These are phyloP conservation scores for Trichomonas vaginalis DNA, from an alignment of 208 protist genomes.

Conservation along the genomic window DNA sequence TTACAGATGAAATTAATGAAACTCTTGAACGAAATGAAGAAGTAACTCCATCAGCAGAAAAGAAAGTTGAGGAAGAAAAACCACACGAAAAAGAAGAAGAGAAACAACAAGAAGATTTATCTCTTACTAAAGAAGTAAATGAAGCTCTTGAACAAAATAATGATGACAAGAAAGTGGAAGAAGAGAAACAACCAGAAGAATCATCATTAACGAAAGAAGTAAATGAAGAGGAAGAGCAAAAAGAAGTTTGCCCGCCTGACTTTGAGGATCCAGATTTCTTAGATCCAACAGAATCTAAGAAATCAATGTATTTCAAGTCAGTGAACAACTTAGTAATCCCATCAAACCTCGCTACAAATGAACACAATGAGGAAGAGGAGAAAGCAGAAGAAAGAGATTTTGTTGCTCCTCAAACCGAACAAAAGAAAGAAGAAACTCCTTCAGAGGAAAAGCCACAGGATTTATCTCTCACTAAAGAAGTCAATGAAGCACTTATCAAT, in stretches of 20 bases:
- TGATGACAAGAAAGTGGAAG: not conserved
- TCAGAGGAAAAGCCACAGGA: not conserved
- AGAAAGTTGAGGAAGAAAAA: too few relatives aligned
- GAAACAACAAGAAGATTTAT: not conserved
- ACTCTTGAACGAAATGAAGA: not conserved
- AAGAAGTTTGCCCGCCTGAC: too few relatives aligned
- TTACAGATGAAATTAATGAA: too few relatives aligned
- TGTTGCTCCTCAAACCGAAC: not conserved
- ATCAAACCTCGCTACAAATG: not conserved
- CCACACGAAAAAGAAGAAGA: too few relatives aligned
- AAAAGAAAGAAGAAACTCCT: too few relatives aligned
- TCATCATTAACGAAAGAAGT: not conserved
- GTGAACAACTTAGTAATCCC: not conserved
- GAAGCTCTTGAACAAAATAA: not conserved
- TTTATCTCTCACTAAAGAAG: not conserved
- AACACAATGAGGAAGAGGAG: not conserved
- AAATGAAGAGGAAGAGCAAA: not conserved
- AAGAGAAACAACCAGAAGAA: too few relatives aligned
- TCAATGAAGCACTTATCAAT: not conserved
- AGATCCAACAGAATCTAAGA: too few relatives aligned
- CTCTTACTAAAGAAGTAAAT: not conserved
- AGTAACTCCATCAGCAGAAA: not conserved
- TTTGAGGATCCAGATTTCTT: too few relatives aligned
- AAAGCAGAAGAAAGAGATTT: not conserved
- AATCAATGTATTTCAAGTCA: too few relatives aligned